Percentiles rank a stretch among this genome's conserved stretches.
Evolutionary conservation across 192 early-diverging fungal genomes (phyloP).

Genomic region (Linnemannia exigua): DNA sequence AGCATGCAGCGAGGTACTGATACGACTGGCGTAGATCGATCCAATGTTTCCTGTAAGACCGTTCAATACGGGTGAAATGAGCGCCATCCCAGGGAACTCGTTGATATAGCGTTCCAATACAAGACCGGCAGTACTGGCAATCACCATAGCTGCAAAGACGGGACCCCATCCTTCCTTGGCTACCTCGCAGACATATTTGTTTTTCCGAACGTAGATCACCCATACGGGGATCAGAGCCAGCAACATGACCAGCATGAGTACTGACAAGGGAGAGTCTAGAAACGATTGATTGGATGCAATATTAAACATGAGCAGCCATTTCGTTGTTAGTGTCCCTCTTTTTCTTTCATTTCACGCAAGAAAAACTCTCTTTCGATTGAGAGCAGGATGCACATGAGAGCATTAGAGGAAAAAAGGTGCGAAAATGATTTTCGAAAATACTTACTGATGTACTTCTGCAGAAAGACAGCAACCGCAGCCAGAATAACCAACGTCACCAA

Average conservation of each 20-base stretch:
- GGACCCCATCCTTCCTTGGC: constrained; percentile 82
- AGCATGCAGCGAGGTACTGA: constrained; percentile 80
- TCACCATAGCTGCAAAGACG: constrained; percentile 80
- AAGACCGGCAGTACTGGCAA: constrained; percentile 76
- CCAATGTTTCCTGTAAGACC: constrained; percentile 84
- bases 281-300: not conserved
- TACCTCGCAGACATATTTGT: constrained; percentile 76
- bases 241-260: constrained; percentile 61
- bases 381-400: not conserved
- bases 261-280: constrained; percentile 54
- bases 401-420: not conserved
- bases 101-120: constrained; percentile 79
- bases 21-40: constrained; percentile 82
- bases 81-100: constrained; percentile 72
- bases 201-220: constrained; percentile 63
- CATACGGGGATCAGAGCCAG: constrained; percentile 62
- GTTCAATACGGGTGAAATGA: constrained; percentile 78
- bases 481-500: constrained; percentile 78
- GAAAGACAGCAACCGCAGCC: constrained; percentile 63
- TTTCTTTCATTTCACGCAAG: not conserved
- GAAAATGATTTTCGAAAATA: not conserved
- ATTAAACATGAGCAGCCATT: not conserved
- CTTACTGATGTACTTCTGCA: constrained; percentile 67
- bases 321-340: not conserved
- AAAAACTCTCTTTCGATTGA: not conserved